These are phyloP conservation scores for Tilletia horrida DNA, from an alignment of 1,284 basidiomycete species.

Conservation along the genomic window DNA sequence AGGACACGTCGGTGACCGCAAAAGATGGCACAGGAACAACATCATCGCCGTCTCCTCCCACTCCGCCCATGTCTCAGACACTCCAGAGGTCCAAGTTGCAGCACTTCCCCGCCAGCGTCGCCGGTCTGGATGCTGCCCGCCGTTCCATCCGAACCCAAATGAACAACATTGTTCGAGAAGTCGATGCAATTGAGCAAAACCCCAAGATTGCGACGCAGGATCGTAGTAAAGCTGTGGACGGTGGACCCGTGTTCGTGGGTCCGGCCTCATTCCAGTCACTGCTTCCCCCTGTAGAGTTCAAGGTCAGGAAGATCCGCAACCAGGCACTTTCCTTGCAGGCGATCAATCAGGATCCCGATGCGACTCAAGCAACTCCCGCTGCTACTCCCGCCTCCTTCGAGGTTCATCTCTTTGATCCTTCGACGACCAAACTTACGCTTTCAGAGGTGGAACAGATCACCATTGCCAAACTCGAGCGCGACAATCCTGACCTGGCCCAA, in stretches of 20 bases:
- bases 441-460: slow-evolving; percentile 2
- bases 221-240: background rate
- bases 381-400: background rate
- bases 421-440: background rate
- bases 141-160: slow-evolving; percentile 12
- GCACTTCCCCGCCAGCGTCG: background rate
- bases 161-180: slow-evolving; percentile 10
- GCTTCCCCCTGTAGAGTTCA: slow-evolving; percentile 15
- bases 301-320: slow-evolving; percentile 10
- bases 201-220: background rate
- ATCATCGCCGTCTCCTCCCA: background rate
- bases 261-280: slow-evolving; percentile 16
- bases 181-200: slow-evolving; percentile 9
- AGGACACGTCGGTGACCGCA: background rate
- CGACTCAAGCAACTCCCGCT: background rate
- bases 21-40: background rate
- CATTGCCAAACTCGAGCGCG: background rate
- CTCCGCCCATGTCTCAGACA: background rate
- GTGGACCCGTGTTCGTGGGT: background rate
- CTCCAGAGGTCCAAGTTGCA: background rate
- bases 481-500: background rate
- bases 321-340: background rate
- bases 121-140: background rate
- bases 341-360: slow-evolving; percentile 2
- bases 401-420: background rate